Evolutionary conservation across 495 filamentous ascomycete genomes (phyloP).

Genomic region (Lepraria neglecta): DNA sequence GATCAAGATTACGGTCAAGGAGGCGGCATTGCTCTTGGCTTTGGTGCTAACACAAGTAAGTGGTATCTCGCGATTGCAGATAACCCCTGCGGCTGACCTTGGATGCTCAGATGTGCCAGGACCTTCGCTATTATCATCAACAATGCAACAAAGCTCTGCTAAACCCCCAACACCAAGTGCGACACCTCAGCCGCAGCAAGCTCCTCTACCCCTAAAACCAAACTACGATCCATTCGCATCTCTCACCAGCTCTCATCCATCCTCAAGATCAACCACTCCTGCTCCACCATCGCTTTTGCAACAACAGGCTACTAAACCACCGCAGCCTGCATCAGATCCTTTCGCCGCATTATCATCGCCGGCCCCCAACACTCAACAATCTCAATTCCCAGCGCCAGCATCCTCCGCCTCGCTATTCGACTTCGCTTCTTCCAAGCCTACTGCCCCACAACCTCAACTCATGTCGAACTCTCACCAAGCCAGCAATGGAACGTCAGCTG

Average conservation of each 20-base stretch:
- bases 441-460: slow-evolving; percentile 22
- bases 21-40: slow-evolving; percentile 82
- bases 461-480: slow-evolving; percentile 17
- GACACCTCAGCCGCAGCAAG: slow-evolving; percentile 34
- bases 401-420: slow-evolving; percentile 42
- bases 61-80: neutral
- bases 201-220: slow-evolving; percentile 38
- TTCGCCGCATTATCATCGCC: slow-evolving; percentile 64
- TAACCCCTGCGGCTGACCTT: neutral
- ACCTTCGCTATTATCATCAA: slow-evolving; percentile 58
- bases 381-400: slow-evolving; percentile 34
- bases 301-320: slow-evolving; percentile 36
- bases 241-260: slow-evolving; percentile 38
- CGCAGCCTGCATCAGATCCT: slow-evolving; percentile 48
- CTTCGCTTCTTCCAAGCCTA: slow-evolving; percentile 29
- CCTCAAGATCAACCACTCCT: slow-evolving; percentile 48
- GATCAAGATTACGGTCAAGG: slow-evolving; percentile 58
- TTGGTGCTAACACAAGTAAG: slow-evolving; percentile 61
- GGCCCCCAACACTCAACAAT: slow-evolving; percentile 34
- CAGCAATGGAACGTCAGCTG: slow-evolving; percentile 35
- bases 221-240: slow-evolving; percentile 60
- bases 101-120: slow-evolving; percentile 48
- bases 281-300: slow-evolving; percentile 31
- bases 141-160: slow-evolving; percentile 52
- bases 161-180: slow-evolving; percentile 38